Percentiles rank a stretch among this genome's conserved stretches.
phyloP scores from a whole-genome alignment of 2,329 filamentous ascomycete genomes.

The Colletotrichum plurivorum region DNA sequence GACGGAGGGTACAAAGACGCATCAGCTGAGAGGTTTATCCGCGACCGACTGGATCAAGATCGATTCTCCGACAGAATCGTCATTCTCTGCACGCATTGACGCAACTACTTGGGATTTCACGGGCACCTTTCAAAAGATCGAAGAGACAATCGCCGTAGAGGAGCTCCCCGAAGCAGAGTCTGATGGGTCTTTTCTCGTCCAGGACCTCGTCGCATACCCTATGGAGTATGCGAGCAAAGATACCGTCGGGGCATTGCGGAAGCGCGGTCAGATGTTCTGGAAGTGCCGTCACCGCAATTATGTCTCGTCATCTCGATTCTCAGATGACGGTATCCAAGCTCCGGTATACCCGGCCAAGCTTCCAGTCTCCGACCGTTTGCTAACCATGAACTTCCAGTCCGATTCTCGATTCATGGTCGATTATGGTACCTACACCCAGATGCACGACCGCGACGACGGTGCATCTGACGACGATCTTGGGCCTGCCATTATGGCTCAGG shows the following conservation, averaged over 20 bases:
- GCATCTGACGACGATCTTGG: neutral
- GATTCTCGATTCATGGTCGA: conserved; percentile 18
- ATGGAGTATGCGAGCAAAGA: neutral
- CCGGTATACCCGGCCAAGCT: neutral
- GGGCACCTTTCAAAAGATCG: neutral
- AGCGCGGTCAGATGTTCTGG: conserved; percentile 6
- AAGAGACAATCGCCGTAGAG: neutral
- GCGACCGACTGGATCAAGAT: neutral
- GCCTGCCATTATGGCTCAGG: neutral
- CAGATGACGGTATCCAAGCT: neutral
- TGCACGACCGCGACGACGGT: neutral
- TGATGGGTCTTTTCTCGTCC: neutral
- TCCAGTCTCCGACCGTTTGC: neutral
- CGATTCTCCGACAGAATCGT: neutral
- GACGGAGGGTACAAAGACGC: neutral
- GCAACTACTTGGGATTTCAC: neutral
- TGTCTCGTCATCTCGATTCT: neutral
- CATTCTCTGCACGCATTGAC: neutral
- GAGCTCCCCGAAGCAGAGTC: neutral
- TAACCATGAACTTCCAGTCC: neutral
- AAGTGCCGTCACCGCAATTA: neutral
- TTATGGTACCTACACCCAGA: neutral
- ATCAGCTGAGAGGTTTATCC: neutral
- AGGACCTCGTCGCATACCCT: neutral
- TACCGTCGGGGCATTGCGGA: neutral